Conservation (phyloP, 345 rosid genomes). For the Kernera saxatilis region DNA sequence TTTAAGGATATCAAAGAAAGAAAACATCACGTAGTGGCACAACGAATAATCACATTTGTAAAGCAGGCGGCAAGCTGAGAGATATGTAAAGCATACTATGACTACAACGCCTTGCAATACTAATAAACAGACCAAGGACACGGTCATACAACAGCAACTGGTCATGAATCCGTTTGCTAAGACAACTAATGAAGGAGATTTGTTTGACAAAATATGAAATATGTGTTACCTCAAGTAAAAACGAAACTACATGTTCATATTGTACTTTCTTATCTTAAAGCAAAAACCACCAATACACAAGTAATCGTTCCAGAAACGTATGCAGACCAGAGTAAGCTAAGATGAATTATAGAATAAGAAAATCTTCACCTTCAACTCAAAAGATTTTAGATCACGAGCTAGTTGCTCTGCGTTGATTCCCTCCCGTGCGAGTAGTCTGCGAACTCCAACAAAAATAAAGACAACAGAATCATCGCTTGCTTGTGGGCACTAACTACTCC, state of each 20-base stretch:
- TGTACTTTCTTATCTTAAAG: background rate
- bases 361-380: conserved; percentile 74
- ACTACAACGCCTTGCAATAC: background rate
- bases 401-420: conserved; percentile 98
- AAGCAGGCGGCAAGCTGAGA: background rate
- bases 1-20: conserved; percentile 24
- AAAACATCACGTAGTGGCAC: background rate
- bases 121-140: background rate
- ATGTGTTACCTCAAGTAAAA: background rate
- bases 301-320: background rate
- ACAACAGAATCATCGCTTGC: background rate
- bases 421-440: conserved; percentile 91
- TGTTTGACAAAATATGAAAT: background rate
- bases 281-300: background rate
- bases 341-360: background rate
- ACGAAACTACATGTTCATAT: background rate
- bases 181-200: background rate
- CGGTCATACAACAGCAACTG: background rate
- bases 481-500: background rate
- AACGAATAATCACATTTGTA: background rate
- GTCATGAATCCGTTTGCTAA: background rate
- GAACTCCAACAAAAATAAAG: conserved; percentile 6
- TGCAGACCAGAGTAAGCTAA: background rate
- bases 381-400: conserved; percentile 90
- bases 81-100: background rate